A percentile compares a stretch with the other conserved stretches of the same genome.
Conservation (phyloP, 352 stramenopile species). For the Phytophthora syringae region DNA sequence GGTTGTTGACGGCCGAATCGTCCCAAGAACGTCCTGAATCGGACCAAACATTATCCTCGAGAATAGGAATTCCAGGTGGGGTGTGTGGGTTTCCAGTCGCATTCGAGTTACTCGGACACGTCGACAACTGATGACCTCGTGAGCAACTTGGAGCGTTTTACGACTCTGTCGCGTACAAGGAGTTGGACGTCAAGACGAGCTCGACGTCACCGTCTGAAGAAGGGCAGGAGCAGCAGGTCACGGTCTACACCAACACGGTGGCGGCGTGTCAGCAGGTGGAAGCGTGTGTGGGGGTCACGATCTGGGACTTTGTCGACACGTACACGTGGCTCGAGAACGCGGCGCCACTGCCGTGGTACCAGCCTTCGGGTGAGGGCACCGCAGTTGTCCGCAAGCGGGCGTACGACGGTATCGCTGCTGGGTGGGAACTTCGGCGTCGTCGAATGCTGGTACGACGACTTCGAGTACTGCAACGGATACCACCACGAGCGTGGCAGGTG, state of each 20-base stretch:
- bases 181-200: constrained; percentile 13
- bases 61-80: constrained; percentile 13
- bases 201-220: constrained; percentile 6
- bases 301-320: constrained; percentile 31
- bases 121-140: constrained; percentile 10
- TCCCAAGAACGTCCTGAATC: constrained; percentile 22
- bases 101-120: constrained; percentile 28
- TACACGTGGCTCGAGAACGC: constrained; percentile 21
- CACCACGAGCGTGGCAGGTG: constrained; percentile 7
- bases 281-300: constrained; percentile 15
- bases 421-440: constrained; percentile 23
- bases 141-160: constrained; percentile 20
- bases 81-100: constrained; percentile 36
- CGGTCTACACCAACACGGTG: constrained; percentile 11
- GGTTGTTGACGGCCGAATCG: not conserved
- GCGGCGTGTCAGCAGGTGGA: constrained; percentile 14
- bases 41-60: constrained; percentile 26
- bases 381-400: constrained; percentile 30
- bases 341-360: constrained; percentile 18
- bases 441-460: constrained; percentile 5
- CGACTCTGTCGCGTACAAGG: constrained; percentile 16
- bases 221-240: constrained; percentile 2
- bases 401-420: constrained; percentile 32
- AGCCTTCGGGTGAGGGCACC: constrained; percentile 23
- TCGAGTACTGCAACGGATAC: not conserved